Evolutionary conservation across 83 land plant species (phyloP), one percentile per base, ranked within the genome.

Genomic region (Picea abies): DNA sequence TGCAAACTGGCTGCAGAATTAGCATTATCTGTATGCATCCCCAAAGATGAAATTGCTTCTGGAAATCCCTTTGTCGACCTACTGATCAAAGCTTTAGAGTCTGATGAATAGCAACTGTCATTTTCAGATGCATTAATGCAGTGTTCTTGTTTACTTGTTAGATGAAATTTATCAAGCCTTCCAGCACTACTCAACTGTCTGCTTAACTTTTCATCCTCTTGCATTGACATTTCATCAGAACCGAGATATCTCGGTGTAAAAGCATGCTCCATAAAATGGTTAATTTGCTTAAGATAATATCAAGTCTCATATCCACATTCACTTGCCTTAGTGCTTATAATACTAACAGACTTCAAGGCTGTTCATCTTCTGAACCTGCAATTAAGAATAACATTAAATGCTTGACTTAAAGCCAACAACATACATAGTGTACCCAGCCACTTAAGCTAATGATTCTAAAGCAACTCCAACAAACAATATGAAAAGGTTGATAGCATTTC

Each of bases 211-310:
- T 73, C 25, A 37, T 73, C 77, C 56, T 73, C 77, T 44, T 44
- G 41, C 52, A 73, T 44, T 73, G 77, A 52, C 77, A 73, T 73
- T 73, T 73, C 56, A 73, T 37, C 77, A 20, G 77, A 73, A n/a
- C 39, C n/a, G 23, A 2, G 12, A 52, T 73, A 44, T 73, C 25
- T 73, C 47, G 15, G 22, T n/a, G 11, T 52, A 73, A 73, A 73
- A 44, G 58, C 77, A 73, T 73, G 77, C 56, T 73, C 56, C 56
- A 73, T 73, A 73, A 41, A 20, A 72, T 44, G 25, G 19, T 7
- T 41, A 8, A 72, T 72, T 39, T 8, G 4, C 52, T 20, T 12
- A 41, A 44, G 26, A 41, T 26, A 72, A 44, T 72, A 41, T 72
- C 73, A 69, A 72, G 76, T 41, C 12, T 72, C 76, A 72, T 72